Conservation (phyloP, 169 alveolate species). For the Plasmodium billcollinsi region DNA sequence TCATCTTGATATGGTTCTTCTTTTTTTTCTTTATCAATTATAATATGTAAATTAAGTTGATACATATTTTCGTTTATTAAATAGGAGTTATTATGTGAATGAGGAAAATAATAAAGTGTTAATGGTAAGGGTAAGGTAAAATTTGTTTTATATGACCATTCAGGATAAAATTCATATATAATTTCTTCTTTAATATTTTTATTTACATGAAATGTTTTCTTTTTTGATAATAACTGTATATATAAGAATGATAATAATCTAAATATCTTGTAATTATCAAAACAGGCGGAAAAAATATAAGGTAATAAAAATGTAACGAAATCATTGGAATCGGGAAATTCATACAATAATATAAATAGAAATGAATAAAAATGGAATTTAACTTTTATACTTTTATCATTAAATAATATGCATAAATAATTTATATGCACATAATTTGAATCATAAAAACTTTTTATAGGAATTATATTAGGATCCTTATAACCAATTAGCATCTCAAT, state of each 20-base stretch:
- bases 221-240: conserved; percentile 29
- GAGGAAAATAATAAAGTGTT: conserved; percentile 35
- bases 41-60: conserved; percentile 8
- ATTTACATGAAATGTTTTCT: conserved; percentile 14
- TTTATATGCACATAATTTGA: conserved; percentile 39
- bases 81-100: conserved; percentile 8
- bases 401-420: conserved; percentile 44
- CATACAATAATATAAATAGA: conserved; percentile 35
- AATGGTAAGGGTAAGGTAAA: conserved; percentile 63
- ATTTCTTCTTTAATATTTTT: conserved; percentile 52
- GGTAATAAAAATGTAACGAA: conserved; percentile 43
- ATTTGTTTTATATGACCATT: conserved; percentile 67
- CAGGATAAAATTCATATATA: conserved; percentile 46
- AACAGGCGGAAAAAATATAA: conserved; percentile 52
- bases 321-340: conserved; percentile 42
- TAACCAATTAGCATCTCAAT: conserved; percentile 73
- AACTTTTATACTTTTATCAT: conserved; percentile 56
- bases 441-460: conserved; percentile 66
- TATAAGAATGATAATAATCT: conserved; percentile 39
- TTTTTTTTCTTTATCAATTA: not conserved
- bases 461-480: conserved; percentile 58
- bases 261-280: conserved; percentile 51
- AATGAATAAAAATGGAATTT: conserved; percentile 51
- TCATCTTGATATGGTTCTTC: not conserved
- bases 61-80: conserved; percentile 40